These are phyloP conservation scores for Chrysoporthe cubensis DNA, from an alignment of 2,329 filamentous ascomycete genomes.

Conservation along the genomic window DNA sequence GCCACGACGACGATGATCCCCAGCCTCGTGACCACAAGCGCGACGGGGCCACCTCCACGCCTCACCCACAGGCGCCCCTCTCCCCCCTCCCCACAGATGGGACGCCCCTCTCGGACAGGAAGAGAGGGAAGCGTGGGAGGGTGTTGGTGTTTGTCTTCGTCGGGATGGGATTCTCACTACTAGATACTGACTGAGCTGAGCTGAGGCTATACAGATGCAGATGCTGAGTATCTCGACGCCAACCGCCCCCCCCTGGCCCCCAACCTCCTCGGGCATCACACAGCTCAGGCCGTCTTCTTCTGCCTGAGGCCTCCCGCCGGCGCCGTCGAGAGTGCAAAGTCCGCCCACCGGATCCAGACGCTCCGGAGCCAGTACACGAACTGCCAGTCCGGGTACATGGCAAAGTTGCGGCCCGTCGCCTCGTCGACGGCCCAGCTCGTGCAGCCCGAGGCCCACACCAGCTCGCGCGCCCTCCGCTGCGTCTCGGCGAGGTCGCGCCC, in stretches of 20 bases:
- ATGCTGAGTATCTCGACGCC: background rate
- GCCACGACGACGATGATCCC: no score
- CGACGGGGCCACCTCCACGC: no score
- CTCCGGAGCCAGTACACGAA: constrained; percentile 1
- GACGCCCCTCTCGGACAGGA: no score
- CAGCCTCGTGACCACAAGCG: no score
- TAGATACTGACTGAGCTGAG: background rate
- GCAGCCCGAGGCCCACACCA: constrained; percentile 7
- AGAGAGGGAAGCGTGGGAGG: no score
- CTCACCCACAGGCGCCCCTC: no score
- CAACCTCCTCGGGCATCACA: background rate
- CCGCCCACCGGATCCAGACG: background rate
- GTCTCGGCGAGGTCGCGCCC: constrained; percentile 3
- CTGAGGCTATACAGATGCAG: background rate
- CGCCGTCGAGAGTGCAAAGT: background rate
- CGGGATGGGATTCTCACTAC: no score
- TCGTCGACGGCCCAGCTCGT: constrained; percentile 7
- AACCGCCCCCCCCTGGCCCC: no score
- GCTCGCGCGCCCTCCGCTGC: background rate
- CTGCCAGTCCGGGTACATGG: constrained; percentile 10
- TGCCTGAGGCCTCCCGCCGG: background rate
- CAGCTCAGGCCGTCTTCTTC: background rate
- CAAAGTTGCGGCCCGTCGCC: background rate
- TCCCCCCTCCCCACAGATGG: no score
- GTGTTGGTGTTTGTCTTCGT: no score